Conservation (phyloP, 331 rosid genomes). For the Prunus yedoensis region DNA sequence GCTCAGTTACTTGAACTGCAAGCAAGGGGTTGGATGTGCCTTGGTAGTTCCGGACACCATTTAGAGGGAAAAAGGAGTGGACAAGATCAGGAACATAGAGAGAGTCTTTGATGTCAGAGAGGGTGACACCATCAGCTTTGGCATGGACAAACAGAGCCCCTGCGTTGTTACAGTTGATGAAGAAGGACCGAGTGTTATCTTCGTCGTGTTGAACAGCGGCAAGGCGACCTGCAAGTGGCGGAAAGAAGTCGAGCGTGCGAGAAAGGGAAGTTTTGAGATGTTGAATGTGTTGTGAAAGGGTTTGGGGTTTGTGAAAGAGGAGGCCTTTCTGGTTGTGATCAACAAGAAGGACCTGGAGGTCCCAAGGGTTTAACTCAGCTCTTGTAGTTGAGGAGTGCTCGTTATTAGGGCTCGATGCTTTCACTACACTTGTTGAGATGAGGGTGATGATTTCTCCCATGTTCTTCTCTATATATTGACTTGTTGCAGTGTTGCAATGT, state of each 20-base stretch:
- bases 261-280: slow-evolving; percentile 19
- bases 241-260: background rate
- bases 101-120: too few relatives aligned
- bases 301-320: slow-evolving; percentile 4
- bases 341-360: background rate
- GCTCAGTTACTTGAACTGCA: too few relatives aligned
- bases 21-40: too few relatives aligned
- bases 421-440: too few relatives aligned
- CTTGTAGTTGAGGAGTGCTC: too few relatives aligned
- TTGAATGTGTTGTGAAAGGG: background rate
- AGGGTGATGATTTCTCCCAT: too few relatives aligned
- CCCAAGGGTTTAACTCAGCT: slow-evolving; percentile 10
- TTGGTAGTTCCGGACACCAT: too few relatives aligned
- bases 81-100: too few relatives aligned
- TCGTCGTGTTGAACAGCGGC: background rate
- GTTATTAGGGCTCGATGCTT: too few relatives aligned
- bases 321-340: slow-evolving; percentile 12
- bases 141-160: slow-evolving; percentile 16
- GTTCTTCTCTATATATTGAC: too few relatives aligned
- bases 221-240: background rate
- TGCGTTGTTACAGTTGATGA: slow-evolving; percentile 4
- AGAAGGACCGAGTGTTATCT: background rate
- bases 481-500: too few relatives aligned
- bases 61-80: too few relatives aligned
- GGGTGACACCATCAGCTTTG: background rate